Percentiles rank a stretch among this genome's conserved stretches.
Conservation (phyloP, 495 filamentous ascomycete species). For the Bombardia bombarda region DNA sequence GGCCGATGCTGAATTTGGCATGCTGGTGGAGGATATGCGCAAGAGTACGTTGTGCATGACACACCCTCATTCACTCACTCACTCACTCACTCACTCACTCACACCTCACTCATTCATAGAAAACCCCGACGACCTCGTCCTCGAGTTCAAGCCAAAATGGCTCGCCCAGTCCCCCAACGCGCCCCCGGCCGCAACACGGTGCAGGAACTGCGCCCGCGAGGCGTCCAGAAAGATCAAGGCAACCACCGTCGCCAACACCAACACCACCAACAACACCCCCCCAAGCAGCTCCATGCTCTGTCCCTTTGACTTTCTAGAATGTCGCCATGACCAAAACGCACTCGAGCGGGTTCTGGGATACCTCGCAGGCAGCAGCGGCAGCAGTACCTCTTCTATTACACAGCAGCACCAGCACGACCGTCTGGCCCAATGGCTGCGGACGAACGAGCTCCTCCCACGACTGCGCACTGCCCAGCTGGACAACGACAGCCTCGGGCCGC, state of each 20-base stretch:
- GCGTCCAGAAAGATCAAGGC: slow-evolving; percentile 28
- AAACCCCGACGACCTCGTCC: slow-evolving; percentile 32
- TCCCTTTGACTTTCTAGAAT: slow-evolving; percentile 18
- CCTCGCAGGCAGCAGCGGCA: neutral
- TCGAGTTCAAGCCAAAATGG: slow-evolving; percentile 97
- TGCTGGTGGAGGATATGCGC: slow-evolving; percentile 78
- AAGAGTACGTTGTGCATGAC: no score
- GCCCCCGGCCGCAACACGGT: slow-evolving; percentile 54
- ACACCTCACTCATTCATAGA: slow-evolving; percentile 10
- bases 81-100: neutral
- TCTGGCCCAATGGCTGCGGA: slow-evolving; percentile 19
- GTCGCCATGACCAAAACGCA: neutral
- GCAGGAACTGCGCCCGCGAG: slow-evolving; percentile 78
- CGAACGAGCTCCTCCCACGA: slow-evolving; percentile 30
- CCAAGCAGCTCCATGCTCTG: slow-evolving; percentile 11
- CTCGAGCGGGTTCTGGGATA: neutral
- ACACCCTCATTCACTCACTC: no score
- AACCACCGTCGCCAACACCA: slow-evolving; percentile 1
- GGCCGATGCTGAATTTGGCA: slow-evolving; percentile 53
- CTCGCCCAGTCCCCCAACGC: slow-evolving; percentile 75
- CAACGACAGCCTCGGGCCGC: slow-evolving; percentile 40
- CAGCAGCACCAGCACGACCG: slow-evolving; percentile 4
- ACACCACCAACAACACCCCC: neutral
- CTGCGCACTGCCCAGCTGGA: slow-evolving; percentile 41
- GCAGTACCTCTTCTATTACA: no score